These are phyloP conservation scores for Xenosphaeropsis pyriputrescens DNA, from an alignment of 2,329 filamentous ascomycete genomes.

Conservation along the genomic window DNA sequence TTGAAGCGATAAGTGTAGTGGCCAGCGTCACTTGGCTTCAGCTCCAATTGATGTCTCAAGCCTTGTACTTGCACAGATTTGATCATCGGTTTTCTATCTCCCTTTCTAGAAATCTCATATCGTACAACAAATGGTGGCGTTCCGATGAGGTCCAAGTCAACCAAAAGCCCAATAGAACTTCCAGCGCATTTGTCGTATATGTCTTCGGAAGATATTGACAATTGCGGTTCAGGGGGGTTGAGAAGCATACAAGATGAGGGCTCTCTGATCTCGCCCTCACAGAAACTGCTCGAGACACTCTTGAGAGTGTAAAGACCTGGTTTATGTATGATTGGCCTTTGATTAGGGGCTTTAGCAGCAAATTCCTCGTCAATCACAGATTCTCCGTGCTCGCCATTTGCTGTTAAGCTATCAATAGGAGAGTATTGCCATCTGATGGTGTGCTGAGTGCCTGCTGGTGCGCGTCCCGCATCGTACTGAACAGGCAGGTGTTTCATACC, in stretches of 20 bases:
- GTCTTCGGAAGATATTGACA: constrained; percentile 61
- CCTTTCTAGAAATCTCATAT: constrained; percentile 57
- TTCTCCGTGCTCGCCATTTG: constrained; percentile 54
- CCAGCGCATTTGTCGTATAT: constrained; percentile 93
- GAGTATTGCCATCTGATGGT: constrained; percentile 72
- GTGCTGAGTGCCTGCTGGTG: constrained; percentile 46
- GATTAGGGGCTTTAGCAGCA: constrained; percentile 42
- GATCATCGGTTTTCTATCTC: constrained; percentile 22
- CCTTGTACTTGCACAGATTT: constrained; percentile 30
- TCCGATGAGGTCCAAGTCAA: constrained; percentile 80
- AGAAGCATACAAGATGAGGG: constrained; percentile 86
- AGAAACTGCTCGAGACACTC: constrained; percentile 66
- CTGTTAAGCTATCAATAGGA: constrained; percentile 51
- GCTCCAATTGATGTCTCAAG: constrained; percentile 68
- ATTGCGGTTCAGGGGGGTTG: constrained; percentile 76
- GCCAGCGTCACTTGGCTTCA: constrained; percentile 69
- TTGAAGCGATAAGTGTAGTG: constrained; percentile 78
- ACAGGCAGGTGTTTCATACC: constrained; percentile 54
- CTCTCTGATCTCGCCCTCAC: constrained; percentile 78
- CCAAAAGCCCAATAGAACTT: constrained; percentile 77
- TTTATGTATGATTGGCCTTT: constrained; percentile 54
- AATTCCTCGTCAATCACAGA: constrained; percentile 41
- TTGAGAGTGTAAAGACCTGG: constrained; percentile 80
- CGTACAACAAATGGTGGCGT: constrained; percentile 79
- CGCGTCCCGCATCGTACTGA: constrained; percentile 46